phyloP scores from a whole-genome alignment of 805 yeast genomes.

The Cyberlindnera saturnus region DNA sequence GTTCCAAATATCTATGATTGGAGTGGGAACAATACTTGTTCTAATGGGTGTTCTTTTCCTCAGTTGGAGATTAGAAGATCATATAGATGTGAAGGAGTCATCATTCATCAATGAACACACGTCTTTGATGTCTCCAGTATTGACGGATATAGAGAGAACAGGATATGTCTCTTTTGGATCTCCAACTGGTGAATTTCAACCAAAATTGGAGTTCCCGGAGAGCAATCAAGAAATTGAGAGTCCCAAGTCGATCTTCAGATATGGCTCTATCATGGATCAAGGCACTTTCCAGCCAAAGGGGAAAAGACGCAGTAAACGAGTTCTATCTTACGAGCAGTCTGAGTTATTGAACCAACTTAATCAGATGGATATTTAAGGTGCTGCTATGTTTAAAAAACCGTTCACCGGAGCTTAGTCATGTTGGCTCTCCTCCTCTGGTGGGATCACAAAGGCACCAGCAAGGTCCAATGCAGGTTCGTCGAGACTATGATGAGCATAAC shows the following conservation, averaged over 20 bases:
- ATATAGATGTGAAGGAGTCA: constrained; percentile 24
- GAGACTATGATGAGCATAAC: constrained; percentile 80
- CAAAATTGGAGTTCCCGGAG: constrained; percentile 1
- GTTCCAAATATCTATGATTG: constrained; percentile 35
- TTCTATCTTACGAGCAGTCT: constrained; percentile 47
- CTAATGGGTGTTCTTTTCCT: constrained; percentile 58
- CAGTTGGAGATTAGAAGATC: constrained; percentile 43
- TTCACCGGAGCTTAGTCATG: constrained; percentile 2
- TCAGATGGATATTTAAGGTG: constrained; percentile 6
- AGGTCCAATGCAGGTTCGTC: constrained; percentile 83
- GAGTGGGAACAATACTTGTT: constrained; percentile 39
- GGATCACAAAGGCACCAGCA: constrained; percentile 78
- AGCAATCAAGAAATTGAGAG: not conserved
- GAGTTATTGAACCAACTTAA: constrained; percentile 43
- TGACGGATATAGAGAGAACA: constrained; percentile 11
- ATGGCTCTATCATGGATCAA: constrained; percentile 1
- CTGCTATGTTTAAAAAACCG: constrained; percentile 5
- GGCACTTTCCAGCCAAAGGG: not conserved
- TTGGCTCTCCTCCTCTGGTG: constrained; percentile 47
- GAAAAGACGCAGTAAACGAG: constrained; percentile 25
- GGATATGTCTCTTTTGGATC: constrained; percentile 37
- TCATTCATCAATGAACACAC: constrained; percentile 6
- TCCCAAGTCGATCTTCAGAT: constrained; percentile 1
- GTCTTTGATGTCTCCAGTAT: constrained; percentile 14
- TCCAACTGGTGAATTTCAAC: constrained; percentile 22